These are phyloP conservation scores for Termitomyces bulborhizus DNA, from an alignment of 768 basidiomycete species.

Conservation along the genomic window DNA sequence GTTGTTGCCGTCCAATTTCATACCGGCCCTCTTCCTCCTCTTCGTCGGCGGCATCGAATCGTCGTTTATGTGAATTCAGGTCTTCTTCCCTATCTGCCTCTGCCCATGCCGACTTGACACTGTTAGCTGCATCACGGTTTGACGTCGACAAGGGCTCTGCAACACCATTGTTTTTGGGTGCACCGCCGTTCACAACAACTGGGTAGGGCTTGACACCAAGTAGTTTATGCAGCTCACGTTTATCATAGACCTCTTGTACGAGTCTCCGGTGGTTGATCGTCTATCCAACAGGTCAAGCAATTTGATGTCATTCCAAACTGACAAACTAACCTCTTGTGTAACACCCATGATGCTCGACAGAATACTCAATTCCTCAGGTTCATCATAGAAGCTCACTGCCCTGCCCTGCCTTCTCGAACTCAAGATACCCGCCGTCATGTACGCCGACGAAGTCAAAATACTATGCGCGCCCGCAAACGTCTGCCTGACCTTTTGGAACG, in stretches of 20 bases:
- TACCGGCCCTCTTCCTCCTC: slow-evolving; percentile 57
- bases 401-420: slow-evolving; percentile 48
- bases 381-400: slow-evolving; percentile 37
- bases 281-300: slow-evolving; percentile 25
- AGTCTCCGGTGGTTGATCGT: slow-evolving; percentile 69
- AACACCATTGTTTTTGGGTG: neutral
- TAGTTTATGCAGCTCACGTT: slow-evolving; percentile 50
- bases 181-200: neutral
- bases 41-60: slow-evolving; percentile 16
- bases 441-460: slow-evolving; percentile 74
- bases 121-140: neutral
- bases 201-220: slow-evolving; percentile 35
- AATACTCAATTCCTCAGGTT: slow-evolving; percentile 69
- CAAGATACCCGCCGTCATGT: slow-evolving; percentile 56
- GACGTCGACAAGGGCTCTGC: neutral
- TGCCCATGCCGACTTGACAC: slow-evolving; percentile 1
- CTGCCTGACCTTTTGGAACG: slow-evolving; percentile 72
- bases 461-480: slow-evolving; percentile 78
- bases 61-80: neutral
- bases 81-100: slow-evolving; percentile 18
- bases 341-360: slow-evolving; percentile 76
- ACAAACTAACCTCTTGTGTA: slow-evolving; percentile 64
- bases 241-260: slow-evolving; percentile 64
- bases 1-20: slow-evolving; percentile 31
- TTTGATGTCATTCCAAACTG: neutral